A percentile compares a stretch with the other conserved stretches of the same genome.
Conservation (phyloP, 169 alveolate species). For the Babesia ovata region DNA sequence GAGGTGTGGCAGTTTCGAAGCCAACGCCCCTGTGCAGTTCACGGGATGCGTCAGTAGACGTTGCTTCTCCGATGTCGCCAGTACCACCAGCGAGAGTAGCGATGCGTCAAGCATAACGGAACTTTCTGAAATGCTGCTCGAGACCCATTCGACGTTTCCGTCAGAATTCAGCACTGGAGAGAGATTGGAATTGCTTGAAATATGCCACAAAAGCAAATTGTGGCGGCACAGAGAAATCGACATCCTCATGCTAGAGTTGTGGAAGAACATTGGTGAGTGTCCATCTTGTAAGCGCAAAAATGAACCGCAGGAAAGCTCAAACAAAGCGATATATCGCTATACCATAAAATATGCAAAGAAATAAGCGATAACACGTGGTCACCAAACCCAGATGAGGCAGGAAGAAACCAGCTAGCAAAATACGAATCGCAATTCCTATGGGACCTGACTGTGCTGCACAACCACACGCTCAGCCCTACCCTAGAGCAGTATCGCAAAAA, state of each 20-base stretch:
- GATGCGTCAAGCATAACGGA: neutral
- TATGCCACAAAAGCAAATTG: constrained; percentile 3
- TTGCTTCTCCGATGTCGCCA: neutral
- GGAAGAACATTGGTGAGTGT: constrained; percentile 40
- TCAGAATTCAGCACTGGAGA: constrained; percentile 14
- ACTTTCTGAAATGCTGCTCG: constrained; percentile 1
- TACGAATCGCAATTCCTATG: constrained; percentile 29
- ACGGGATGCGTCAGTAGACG: neutral
- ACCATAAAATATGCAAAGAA: constrained; percentile 40
- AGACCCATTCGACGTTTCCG: constrained; percentile 2
- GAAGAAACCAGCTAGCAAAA: neutral
- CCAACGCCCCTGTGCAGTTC: neutral
- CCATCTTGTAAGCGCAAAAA: neutral
- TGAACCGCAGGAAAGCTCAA: constrained; percentile 23
- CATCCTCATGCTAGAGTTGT: constrained; percentile 26
- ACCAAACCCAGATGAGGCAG: neutral
- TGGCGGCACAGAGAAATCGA: constrained; percentile 14
- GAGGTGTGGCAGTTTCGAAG: neutral
- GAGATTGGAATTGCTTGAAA: constrained; percentile 38
- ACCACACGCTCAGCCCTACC: constrained; percentile 45
- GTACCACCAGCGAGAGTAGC: neutral
- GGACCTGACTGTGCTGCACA: constrained; percentile 39
- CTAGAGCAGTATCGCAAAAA: constrained; percentile 55
- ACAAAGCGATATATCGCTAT: constrained; percentile 26
- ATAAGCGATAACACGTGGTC: constrained; percentile 1